These are phyloP conservation scores for Bacidia rubella DNA, from an alignment of 495 filamentous ascomycete genomes.

Conservation along the genomic window DNA sequence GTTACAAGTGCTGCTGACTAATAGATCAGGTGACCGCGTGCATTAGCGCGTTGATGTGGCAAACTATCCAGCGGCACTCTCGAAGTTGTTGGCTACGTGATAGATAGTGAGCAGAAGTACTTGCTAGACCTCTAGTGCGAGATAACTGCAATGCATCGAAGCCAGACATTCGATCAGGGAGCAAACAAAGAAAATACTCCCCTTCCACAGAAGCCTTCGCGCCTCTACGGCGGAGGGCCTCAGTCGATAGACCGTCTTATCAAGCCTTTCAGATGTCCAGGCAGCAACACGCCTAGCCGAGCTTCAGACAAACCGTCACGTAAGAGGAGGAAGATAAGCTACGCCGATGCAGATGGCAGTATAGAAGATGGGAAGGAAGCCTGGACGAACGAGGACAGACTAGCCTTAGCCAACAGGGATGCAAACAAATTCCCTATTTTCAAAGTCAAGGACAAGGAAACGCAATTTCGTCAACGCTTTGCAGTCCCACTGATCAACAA, in stretches of 20 bases:
- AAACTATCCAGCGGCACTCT: no score
- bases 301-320: slow-evolving; percentile 69
- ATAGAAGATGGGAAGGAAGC: slow-evolving; percentile 59
- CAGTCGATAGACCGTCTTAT: slow-evolving; percentile 56
- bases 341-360: slow-evolving; percentile 63
- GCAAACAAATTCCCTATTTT: slow-evolving; percentile 84
- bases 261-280: slow-evolving; percentile 89
- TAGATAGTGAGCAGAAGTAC: not conserved
- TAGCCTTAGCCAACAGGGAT: slow-evolving; percentile 77
- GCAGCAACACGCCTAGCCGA: slow-evolving; percentile 55
- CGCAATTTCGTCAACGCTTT: slow-evolving; percentile 70
- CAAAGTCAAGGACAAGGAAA: slow-evolving; percentile 74
- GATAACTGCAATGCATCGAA: slow-evolving; percentile 26
- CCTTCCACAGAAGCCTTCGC: slow-evolving; percentile 19
- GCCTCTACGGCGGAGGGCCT: slow-evolving; percentile 26
- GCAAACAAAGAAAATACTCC: slow-evolving; percentile 27
- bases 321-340: slow-evolving; percentile 82
- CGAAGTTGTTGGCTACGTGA: no score
- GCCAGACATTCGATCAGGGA: slow-evolving; percentile 21
- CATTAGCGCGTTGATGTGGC: no score
- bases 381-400: slow-evolving; percentile 77
- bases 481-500: slow-evolving; percentile 80
- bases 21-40: no score
- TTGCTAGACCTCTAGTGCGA: not conserved
- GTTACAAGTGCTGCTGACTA: no score